A percentile compares a stretch with the other conserved stretches of the same genome.
These are phyloP conservation scores for Helenozyma baotianmanensis DNA, from an alignment of 805 yeast genomes.

Conservation along the genomic window DNA sequence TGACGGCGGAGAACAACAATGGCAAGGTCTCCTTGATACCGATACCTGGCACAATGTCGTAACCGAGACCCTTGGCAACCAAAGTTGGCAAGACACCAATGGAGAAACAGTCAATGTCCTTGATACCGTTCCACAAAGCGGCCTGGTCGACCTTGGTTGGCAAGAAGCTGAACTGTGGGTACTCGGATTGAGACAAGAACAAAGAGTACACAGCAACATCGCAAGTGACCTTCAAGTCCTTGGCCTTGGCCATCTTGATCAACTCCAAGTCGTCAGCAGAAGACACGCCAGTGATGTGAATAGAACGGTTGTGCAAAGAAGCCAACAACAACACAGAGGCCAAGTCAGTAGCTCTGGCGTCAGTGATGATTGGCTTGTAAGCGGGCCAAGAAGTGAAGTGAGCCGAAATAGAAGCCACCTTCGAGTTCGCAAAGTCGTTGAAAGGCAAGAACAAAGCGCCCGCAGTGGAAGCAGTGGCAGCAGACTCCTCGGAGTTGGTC, in stretches of 20 bases:
- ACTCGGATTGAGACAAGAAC: conserved; percentile 69
- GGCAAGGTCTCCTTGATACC: conserved; percentile 83
- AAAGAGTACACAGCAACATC: conserved; percentile 81
- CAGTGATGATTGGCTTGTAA: conserved; percentile 80
- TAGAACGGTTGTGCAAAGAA: conserved; percentile 75
- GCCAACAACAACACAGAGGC: conserved; percentile 92
- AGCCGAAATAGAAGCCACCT: conserved; percentile 72
- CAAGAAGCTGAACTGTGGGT: conserved; percentile 65
- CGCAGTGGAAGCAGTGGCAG: conserved; percentile 59
- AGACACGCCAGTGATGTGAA: conserved; percentile 85
- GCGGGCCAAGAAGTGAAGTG: conserved; percentile 84
- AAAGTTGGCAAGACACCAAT: conserved; percentile 75
- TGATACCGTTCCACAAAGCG: conserved; percentile 74
- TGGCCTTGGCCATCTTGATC: conserved; percentile 79
- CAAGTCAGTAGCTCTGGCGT: conserved; percentile 85
- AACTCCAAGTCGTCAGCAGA: conserved; percentile 77
- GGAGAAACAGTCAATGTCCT: conserved; percentile 78
- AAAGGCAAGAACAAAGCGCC: conserved; percentile 82
- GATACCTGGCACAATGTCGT: conserved; percentile 60
- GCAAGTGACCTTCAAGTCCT: conserved; percentile 78
- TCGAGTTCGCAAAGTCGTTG: conserved; percentile 61
- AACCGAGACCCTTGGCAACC: conserved; percentile 61
- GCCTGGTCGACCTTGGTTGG: conserved; percentile 80
- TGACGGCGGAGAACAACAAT: conserved; percentile 74
- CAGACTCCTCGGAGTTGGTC: conserved; percentile 56